Conservation (phyloP, 768 basidiomycete genomes). For the Phaffia australis region DNA sequence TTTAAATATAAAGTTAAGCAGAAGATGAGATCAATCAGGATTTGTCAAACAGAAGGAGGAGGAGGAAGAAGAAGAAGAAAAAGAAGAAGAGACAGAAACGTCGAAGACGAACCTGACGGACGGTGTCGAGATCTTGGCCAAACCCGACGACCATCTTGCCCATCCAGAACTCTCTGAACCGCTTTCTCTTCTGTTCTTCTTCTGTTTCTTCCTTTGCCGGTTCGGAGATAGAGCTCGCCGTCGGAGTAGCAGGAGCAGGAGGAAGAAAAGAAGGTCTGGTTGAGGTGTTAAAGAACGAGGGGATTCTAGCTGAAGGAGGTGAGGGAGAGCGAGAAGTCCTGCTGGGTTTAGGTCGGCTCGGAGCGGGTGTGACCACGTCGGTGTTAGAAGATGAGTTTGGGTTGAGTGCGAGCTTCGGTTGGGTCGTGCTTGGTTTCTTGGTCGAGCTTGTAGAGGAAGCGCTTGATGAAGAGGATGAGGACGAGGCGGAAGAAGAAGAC, state of each 20-base stretch:
- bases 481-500: not conserved
- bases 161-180: slow-evolving; percentile 82
- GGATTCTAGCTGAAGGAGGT: slow-evolving; percentile 16
- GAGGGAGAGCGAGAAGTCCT: slow-evolving; percentile 11
- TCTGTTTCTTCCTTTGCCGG: slow-evolving; percentile 33
- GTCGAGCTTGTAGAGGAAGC: slow-evolving; percentile 4
- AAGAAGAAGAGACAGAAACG: not conserved
- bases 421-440: not conserved
- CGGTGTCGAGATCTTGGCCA: slow-evolving; percentile 68
- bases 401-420: not conserved
- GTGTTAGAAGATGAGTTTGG: not conserved
- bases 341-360: not conserved
- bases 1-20: not conserved
- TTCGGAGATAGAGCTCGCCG: slow-evolving; percentile 6
- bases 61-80: not conserved
- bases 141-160: slow-evolving; percentile 68
- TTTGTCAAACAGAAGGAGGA: no score
- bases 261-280: slow-evolving; percentile 15
- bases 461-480: not conserved
- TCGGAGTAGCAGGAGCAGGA: not conserved
- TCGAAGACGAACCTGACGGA: slow-evolving; percentile 54
- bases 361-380: not conserved
- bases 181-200: slow-evolving; percentile 52
- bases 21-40: not conserved
- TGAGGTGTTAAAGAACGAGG: slow-evolving; percentile 11